Base-by-base conservation (phyloP, 345 rosid genomes). In the Noccaea caerulescens region DNA sequence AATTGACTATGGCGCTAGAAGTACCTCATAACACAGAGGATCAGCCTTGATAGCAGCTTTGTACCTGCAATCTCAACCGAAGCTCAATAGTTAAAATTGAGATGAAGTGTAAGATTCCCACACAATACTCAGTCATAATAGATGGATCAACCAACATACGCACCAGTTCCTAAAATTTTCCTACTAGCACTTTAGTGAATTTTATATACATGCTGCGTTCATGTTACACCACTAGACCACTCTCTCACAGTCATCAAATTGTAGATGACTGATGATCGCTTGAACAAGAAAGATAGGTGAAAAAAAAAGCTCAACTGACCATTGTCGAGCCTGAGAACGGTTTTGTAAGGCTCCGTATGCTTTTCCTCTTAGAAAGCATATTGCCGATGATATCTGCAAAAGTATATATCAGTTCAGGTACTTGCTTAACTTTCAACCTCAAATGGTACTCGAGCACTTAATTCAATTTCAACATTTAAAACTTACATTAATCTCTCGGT, bases 1-100 rank as follows among this genome's bases (percentile, higher is more conserved):
- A 41, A 55, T 18, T 65, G 69, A 71, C 11, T 34, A 70, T 2
- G 39, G 59, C 16, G 9, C 30, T 63, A 23, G 58, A 56, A 68
- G 54, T 88, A 89, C 99, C 98, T 94, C 99, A 66, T 88, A 91
- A 79, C 99, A 91, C 58, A 94, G 80, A 47, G 99, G 98, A 81
- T 94, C 99, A 54, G 98, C 97, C 82, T 86, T 94, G 65, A 94
- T 80, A 71, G 99, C 98, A 65, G 93, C 97, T 86, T 94, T 89
- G 77, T 89, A 93, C 98, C 98, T 93, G 59, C 42, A 65, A 69
- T 62, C 66, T 9, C 69, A 79, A 23, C 65, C 13, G 6, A 30
- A 37, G 8, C 14, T 34, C 25, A 75, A 11, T 50, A 68, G 16
- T 20, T 47, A 38, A 38, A 20, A 44, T 4, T 37, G 27, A 2